These are phyloP conservation scores for Geranium incanum DNA, from an alignment of 441 rosid genomes.

Conservation along the genomic window DNA sequence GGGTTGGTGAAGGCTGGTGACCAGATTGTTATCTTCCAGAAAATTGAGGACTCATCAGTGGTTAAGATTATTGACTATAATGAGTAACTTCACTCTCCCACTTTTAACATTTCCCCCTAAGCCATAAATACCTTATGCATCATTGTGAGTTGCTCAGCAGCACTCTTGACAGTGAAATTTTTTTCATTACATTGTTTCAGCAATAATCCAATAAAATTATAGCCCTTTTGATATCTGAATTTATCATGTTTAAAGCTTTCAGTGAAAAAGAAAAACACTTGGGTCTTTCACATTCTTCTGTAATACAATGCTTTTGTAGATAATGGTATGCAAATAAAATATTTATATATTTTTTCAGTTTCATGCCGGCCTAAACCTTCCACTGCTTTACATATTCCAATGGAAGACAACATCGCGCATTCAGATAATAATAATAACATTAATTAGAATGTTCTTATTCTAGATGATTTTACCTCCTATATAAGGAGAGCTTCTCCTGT, in stretches of 20 bases:
- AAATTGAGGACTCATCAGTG: conserved; percentile 20
- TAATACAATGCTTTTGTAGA: too few species aligned
- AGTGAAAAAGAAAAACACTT: not conserved
- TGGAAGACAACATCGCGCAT: too few species aligned
- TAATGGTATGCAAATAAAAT: too few species aligned
- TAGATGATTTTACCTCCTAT: too few species aligned
- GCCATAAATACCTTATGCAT: too few species aligned
- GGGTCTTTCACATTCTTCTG: too few species aligned
- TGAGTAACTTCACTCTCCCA: conserved; percentile 9
- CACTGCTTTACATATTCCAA: too few species aligned
- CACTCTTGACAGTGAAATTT: not conserved
- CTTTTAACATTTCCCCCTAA: not conserved
- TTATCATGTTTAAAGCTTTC: not conserved
- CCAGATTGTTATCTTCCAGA: conserved; percentile 24
- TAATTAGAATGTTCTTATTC: too few species aligned
- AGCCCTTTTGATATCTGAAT: not conserved
- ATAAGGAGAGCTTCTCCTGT: too few species aligned
- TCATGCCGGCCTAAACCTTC: too few species aligned
- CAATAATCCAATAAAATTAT: not conserved
- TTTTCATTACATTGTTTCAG: not conserved
- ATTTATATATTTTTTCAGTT: too few species aligned
- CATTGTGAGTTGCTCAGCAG: not conserved
- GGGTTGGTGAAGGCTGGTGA: conserved; percentile 22
- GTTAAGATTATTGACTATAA: conserved; percentile 20
- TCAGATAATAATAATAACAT: too few species aligned